A percentile compares a stretch with the other conserved stretches of the same genome.
Conservation (phyloP, 202 grass and related monocot genomes). For the Zoysia matrella region DNA sequence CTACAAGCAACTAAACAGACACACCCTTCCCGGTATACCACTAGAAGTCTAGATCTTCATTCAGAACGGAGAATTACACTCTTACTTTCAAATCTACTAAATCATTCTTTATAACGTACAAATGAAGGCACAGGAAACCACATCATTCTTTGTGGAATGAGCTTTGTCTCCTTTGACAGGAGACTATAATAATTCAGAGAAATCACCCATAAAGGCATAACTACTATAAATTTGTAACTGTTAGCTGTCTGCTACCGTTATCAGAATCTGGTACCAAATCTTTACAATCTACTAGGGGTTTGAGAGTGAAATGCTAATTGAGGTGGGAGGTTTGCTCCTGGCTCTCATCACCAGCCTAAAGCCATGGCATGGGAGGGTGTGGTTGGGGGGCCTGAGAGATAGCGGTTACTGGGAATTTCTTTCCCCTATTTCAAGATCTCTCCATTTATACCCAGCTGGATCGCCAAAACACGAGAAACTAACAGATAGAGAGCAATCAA, state of each 20-base stretch:
- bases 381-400: neutral
- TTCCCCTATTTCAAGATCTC: neutral
- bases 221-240: neutral
- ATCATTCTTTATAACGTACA: too few relatives aligned
- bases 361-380: neutral
- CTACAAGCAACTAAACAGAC: too few relatives aligned
- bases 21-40: too few relatives aligned
- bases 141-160: neutral
- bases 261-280: neutral
- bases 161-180: neutral
- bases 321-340: neutral
- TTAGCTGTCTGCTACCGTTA: neutral
- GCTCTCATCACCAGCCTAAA: neutral
- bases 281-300: neutral
- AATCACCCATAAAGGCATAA: neutral
- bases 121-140: too few relatives aligned
- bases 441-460: neutral
- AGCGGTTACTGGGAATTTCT: neutral
- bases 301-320: neutral
- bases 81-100: too few relatives aligned
- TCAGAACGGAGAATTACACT: too few relatives aligned
- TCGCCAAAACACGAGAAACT: neutral
- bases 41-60: too few relatives aligned
- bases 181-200: neutral
- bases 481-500: slow-evolving; percentile 11